Evolutionary conservation across 345 rosid genomes (phyloP), one percentile per base, ranked within the genome.

Genomic region (Geranium brycei): DNA sequence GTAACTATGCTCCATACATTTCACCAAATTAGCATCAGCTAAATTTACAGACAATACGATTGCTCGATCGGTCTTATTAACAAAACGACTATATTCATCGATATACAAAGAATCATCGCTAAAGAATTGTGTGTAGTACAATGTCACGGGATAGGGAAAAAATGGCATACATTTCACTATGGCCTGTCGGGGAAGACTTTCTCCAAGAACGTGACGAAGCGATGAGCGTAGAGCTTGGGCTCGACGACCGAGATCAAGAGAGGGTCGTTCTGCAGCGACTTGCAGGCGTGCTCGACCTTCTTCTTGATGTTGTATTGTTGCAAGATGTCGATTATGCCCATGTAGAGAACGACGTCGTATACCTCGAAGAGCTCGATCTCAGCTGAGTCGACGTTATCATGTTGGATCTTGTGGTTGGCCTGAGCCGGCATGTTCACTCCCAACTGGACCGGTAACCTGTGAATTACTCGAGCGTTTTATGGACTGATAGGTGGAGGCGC

Each of bases 261-360:
- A 0, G 89, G 88, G 60, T 88, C 83, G 63, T 69, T 77, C 66
- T 76, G 83, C 73, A 86, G 61, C 19, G 91, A 84, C 67, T 88
- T 88, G 72, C 70, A 82, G 10, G 78, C 83, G 71, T 76, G 86
- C 76, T 88, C 91, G 3, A 79, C 73, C 73, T 74, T 84, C 79
- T 88, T 88, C 69, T 70, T 84, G 71, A 72, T 53, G 63, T 84
- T 88, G 76, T 88, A 88, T 66, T 86, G 84, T 71, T 88, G 95
- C 63, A 88, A 62, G 69, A 88, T 79, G 71, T 88, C 91, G 38
- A 86, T 86, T 62, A 86, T 77, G 55, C 96, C 96, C 89, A 88
- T 82, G 76, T 80, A 88, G 28, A 88, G 83, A 64, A 88, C 89
- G 47, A 86, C 91, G 59, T 88, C 89, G 18, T 82, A 86, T 23